These are phyloP conservation scores for Phytophthora nicotianae DNA, from an alignment of 352 stramenopile genomes.

Conservation along the genomic window DNA sequence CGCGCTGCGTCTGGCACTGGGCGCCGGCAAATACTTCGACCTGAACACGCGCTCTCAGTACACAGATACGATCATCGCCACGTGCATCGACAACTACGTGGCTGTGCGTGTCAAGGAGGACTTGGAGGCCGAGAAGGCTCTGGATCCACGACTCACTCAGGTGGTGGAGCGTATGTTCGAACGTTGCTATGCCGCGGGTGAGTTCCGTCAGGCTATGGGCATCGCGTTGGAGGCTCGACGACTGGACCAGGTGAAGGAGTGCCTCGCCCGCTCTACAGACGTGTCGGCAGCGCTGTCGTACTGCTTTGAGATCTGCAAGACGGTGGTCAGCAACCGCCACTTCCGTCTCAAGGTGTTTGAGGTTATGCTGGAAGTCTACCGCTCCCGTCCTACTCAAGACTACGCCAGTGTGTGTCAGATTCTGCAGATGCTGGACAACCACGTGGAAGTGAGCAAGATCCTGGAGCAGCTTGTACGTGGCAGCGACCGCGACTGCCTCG, in stretches of 20 bases:
- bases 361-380: constrained; percentile 91
- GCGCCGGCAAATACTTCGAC: constrained; percentile 96
- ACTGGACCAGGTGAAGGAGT: constrained; percentile 93
- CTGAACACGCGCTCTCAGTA: constrained; percentile 94
- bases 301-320: constrained; percentile 94
- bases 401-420: constrained; percentile 87
- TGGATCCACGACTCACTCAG: constrained; percentile 92
- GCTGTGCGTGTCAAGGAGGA: constrained; percentile 82
- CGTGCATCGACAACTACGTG: constrained; percentile 98
- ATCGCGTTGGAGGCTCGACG: constrained; percentile 96
- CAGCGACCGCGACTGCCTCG: constrained; percentile 74
- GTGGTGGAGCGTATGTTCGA: constrained; percentile 99
- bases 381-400: constrained; percentile 60
- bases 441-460: constrained; percentile 86
- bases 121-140: constrained; percentile 65
- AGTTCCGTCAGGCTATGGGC: constrained; percentile 97
- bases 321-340: constrained; percentile 90
- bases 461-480: constrained; percentile 86
- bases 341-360: constrained; percentile 96
- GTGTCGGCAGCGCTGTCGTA: constrained; percentile 87
- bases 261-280: constrained; percentile 84
- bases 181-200: constrained; percentile 93
- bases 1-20: constrained; percentile 94
- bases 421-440: constrained; percentile 88
- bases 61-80: constrained; percentile 96